A percentile compares a stretch with the other conserved stretches of the same genome.
These are phyloP conservation scores for Candida ficus DNA, from an alignment of 805 yeast species.

Conservation along the genomic window DNA sequence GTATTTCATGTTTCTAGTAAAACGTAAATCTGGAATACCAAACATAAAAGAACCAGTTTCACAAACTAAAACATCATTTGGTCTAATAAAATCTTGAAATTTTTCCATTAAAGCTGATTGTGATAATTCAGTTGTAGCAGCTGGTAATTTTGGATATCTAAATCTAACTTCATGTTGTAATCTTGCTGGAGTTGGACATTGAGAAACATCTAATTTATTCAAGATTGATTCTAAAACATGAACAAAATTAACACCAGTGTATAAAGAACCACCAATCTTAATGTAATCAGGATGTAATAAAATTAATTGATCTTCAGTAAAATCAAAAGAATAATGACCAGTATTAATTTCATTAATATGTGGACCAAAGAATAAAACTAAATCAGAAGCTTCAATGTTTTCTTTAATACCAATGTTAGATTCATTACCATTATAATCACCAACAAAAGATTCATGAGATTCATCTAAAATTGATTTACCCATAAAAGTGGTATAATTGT, in stretches of 20 bases:
- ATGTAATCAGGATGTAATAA: constrained; percentile 50
- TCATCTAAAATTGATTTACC: constrained; percentile 78
- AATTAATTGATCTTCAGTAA: constrained; percentile 38
- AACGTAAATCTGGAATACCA: constrained; percentile 60
- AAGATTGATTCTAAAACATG: constrained; percentile 45
- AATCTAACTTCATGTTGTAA: constrained; percentile 16
- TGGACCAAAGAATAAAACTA: constrained; percentile 67
- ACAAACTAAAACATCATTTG: constrained; percentile 66
- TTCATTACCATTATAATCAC: constrained; percentile 64
- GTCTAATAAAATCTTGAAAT: constrained; percentile 41
- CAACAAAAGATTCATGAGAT: constrained; percentile 55
- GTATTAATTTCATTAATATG: constrained; percentile 63
- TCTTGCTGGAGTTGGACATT: constrained; percentile 16
- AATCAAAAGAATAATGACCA: constrained; percentile 53
- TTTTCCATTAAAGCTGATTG: constrained; percentile 40
- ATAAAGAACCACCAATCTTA: constrained; percentile 37
- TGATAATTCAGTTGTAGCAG: constrained; percentile 32
- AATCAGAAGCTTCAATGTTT: constrained; percentile 54
- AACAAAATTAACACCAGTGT: constrained; percentile 41
- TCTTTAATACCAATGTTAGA: constrained; percentile 44
- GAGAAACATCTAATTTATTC: constrained; percentile 28
- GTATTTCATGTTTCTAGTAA: constrained; percentile 48
- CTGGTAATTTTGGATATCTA: constrained; percentile 22
- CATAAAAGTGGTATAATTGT: constrained; percentile 55
- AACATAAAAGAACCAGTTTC: constrained; percentile 86